A percentile compares a stretch with the other conserved stretches of the same genome.
These are phyloP conservation scores for Saururus chinensis DNA, from an alignment of 164 flowering plant genomes.

Conservation along the genomic window DNA sequence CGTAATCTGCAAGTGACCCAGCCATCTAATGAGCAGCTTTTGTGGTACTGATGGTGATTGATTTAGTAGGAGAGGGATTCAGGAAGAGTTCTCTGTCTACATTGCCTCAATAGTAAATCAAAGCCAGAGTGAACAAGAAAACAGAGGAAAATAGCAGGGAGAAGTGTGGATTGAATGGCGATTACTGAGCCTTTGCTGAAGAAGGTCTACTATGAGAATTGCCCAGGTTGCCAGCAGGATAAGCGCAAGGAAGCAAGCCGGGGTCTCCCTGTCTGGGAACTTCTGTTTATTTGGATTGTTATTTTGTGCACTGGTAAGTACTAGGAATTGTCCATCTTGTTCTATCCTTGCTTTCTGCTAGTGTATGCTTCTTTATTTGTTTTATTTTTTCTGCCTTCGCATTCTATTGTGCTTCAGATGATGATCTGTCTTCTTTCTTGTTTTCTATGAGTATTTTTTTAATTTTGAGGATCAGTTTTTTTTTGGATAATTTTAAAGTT, in stretches of 20 bases:
- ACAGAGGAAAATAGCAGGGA: neutral
- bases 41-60: too few relatives aligned
- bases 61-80: too few relatives aligned
- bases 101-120: too few relatives aligned
- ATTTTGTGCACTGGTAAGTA: constrained; percentile 12
- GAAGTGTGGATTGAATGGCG: neutral
- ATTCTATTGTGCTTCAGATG: neutral
- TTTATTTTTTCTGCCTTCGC: neutral
- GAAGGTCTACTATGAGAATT: constrained; percentile 24
- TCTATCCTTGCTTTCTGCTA: neutral
- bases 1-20: too few relatives aligned
- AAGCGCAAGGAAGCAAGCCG: constrained; percentile 4
- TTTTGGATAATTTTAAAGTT: neutral
- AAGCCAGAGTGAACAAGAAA: neutral
- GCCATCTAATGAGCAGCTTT: too few relatives aligned
- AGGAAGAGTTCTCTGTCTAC: too few relatives aligned
- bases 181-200: constrained; percentile 8
- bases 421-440: too few relatives aligned
- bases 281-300: constrained; percentile 9
- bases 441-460: too few relatives aligned
- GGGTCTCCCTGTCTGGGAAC: constrained; percentile 12
- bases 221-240: constrained; percentile 21
- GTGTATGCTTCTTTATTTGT: too few relatives aligned
- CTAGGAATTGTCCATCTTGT: neutral
- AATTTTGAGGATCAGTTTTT: neutral